Conservation (phyloP, 2,329 filamentous ascomycete species). For the Diaporthe citriasiana region DNA sequence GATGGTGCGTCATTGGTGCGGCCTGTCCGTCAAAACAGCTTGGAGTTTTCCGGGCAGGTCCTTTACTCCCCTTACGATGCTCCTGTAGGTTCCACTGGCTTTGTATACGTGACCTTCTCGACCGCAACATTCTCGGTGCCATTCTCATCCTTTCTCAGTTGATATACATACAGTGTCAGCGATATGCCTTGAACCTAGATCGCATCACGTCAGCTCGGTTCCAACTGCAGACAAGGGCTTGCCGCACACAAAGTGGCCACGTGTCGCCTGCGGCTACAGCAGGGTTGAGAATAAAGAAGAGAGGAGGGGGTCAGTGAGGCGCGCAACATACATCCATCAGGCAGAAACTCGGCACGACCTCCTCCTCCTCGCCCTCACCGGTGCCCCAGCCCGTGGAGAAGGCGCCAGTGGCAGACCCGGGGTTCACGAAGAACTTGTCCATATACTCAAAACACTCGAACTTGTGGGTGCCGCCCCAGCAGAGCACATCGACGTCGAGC, state of each 20-base stretch:
- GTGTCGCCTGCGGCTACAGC: not conserved
- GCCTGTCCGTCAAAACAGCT: not conserved
- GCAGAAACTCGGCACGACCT: constrained; percentile 91
- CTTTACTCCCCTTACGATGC: constrained; percentile 58
- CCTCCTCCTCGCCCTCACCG: constrained; percentile 74
- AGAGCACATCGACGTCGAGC: constrained; percentile 77
- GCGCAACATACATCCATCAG: constrained; percentile 91
- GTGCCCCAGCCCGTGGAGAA: constrained; percentile 70
- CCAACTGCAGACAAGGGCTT: not conserved
- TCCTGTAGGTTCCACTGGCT: constrained; percentile 74
- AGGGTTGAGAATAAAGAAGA: too few relatives aligned
- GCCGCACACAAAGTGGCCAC: constrained; percentile 8
- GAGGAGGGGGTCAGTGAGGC: too few relatives aligned
- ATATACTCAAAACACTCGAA: constrained; percentile 81
- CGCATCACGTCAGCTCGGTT: constrained; percentile 6
- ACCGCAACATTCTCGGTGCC: constrained; percentile 85
- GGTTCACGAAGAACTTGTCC: constrained; percentile 82
- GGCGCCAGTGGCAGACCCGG: constrained; percentile 76
- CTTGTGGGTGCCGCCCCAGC: constrained; percentile 77
- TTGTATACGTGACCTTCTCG: constrained; percentile 89
- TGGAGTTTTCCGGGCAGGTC: not conserved
- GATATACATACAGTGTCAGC: constrained; percentile 94
- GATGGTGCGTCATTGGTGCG: not conserved
- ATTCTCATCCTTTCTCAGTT: constrained; percentile 81
- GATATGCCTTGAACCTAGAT: constrained; percentile 94